These are phyloP conservation scores for Arthonia radiata DNA, from an alignment of 495 filamentous ascomycete genomes.

Conservation along the genomic window DNA sequence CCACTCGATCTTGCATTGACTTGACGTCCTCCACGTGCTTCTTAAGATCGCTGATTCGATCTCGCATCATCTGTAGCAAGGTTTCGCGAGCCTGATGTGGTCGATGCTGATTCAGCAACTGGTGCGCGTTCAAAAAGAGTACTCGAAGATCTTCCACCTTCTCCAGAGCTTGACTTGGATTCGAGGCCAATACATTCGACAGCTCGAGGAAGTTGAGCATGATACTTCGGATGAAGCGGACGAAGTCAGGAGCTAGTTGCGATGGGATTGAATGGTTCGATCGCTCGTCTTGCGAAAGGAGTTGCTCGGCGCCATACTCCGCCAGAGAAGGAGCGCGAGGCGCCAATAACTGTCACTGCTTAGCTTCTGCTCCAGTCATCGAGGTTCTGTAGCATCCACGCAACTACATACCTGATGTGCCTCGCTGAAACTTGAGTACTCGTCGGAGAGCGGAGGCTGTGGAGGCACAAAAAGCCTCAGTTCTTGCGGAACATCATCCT, in stretches of 20 bases:
- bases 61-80: slow-evolving; percentile 74
- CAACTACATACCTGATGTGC: slow-evolving; percentile 27
- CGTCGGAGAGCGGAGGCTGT: slow-evolving; percentile 35
- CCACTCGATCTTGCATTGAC: too few relatives aligned
- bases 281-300: slow-evolving; percentile 15
- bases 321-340: slow-evolving; percentile 35
- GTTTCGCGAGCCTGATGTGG: slow-evolving; percentile 88
- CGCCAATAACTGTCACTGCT: slow-evolving; percentile 1
- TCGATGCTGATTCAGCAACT: slow-evolving; percentile 77
- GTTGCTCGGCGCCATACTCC: slow-evolving; percentile 40
- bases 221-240: slow-evolving; percentile 55
- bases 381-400: too few relatives aligned
- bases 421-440: slow-evolving; percentile 53
- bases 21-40: too few relatives aligned
- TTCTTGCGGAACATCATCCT: slow-evolving; percentile 34
- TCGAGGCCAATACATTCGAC: slow-evolving; percentile 36
- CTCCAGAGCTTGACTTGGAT: slow-evolving; percentile 32
- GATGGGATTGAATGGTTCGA: slow-evolving; percentile 9
- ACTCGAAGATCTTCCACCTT: slow-evolving; percentile 56
- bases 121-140: slow-evolving; percentile 69
- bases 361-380: slow-evolving; percentile 4
- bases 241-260: slow-evolving; percentile 47
- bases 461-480: slow-evolving; percentile 66
- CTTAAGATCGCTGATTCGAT: too few relatives aligned
- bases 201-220: slow-evolving; percentile 74